Evolutionary conservation across 2,329 filamentous ascomycete species (phyloP).

Genomic region (Cladophialophora exuberans): DNA sequence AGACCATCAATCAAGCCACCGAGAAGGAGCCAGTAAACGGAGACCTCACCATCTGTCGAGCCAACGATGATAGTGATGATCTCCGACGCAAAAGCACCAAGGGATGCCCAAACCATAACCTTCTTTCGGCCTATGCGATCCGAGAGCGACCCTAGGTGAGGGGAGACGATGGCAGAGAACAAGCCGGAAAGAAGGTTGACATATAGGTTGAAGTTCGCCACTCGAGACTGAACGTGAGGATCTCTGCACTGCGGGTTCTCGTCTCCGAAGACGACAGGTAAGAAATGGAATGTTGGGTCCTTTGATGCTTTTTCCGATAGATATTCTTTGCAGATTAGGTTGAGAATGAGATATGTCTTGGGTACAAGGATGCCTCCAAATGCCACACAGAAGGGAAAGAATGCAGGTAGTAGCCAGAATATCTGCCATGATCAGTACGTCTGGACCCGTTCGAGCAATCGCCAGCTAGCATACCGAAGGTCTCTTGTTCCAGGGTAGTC

Average conservation of each 20-base stretch:
- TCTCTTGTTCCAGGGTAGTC: slow-evolving; percentile 52
- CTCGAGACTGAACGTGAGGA: slow-evolving; percentile 74
- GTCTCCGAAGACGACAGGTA: slow-evolving; percentile 67
- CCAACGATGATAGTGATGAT: slow-evolving; percentile 77
- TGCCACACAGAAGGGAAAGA: slow-evolving; percentile 78
- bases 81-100: slow-evolving; percentile 76
- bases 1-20: slow-evolving; percentile 80
- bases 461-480: slow-evolving; percentile 51
- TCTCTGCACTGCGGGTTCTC: slow-evolving; percentile 80
- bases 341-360: slow-evolving; percentile 82
- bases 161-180: slow-evolving; percentile 78
- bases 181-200: slow-evolving; percentile 74
- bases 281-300: slow-evolving; percentile 63
- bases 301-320: slow-evolving; percentile 67
- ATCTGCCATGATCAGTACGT: slow-evolving; percentile 55
- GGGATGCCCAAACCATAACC: slow-evolving; percentile 72
- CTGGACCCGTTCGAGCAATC: slow-evolving; percentile 3
- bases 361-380: slow-evolving; percentile 86
- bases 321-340: slow-evolving; percentile 82
- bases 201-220: slow-evolving; percentile 77
- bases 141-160: slow-evolving; percentile 80
- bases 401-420: slow-evolving; percentile 80
- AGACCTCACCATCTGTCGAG: slow-evolving; percentile 70
- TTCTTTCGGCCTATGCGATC: slow-evolving; percentile 82
- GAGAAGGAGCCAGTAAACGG: slow-evolving; percentile 78